A percentile compares a stretch with the other conserved stretches of the same genome.
These are phyloP conservation scores for Penicillium sp. DNA, from an alignment of 2,329 filamentous ascomycete species.

Conservation along the genomic window DNA sequence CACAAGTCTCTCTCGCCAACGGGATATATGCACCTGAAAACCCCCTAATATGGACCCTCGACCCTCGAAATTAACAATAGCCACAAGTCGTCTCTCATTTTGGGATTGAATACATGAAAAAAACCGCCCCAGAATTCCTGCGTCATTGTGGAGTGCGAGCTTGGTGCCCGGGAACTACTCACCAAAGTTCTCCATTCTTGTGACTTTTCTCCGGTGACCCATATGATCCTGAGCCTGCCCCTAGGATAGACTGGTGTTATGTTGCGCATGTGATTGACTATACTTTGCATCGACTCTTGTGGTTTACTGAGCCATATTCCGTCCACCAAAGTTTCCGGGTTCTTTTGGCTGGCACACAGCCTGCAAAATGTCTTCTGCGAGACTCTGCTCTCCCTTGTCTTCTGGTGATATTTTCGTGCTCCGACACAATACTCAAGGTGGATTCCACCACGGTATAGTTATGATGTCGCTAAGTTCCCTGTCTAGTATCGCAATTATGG, in stretches of 20 bases:
- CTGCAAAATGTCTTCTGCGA: background rate
- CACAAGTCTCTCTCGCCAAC: background rate
- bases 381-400: background rate
- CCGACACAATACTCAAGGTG: background rate
- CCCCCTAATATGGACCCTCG: too few relatives aligned
- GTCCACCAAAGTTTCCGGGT: background rate
- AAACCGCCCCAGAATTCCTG: background rate
- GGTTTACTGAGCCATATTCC: background rate
- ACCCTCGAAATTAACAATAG: background rate
- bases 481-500: background rate
- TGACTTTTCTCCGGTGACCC: background rate
- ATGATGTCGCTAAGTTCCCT: background rate
- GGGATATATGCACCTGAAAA: too few relatives aligned
- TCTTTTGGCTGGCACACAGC: background rate
- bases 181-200: background rate
- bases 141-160: background rate
- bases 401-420: background rate
- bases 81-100: too few relatives aligned
- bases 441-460: background rate
- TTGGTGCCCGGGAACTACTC: background rate
- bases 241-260: background rate
- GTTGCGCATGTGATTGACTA: background rate
- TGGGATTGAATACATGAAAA: background rate
- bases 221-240: background rate
- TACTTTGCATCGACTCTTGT: background rate